Percentiles rank a stretch among this genome's conserved stretches.
Conservation (phyloP, 2,329 filamentous ascomycete species). For the Chrysosporium keratinophilum region DNA sequence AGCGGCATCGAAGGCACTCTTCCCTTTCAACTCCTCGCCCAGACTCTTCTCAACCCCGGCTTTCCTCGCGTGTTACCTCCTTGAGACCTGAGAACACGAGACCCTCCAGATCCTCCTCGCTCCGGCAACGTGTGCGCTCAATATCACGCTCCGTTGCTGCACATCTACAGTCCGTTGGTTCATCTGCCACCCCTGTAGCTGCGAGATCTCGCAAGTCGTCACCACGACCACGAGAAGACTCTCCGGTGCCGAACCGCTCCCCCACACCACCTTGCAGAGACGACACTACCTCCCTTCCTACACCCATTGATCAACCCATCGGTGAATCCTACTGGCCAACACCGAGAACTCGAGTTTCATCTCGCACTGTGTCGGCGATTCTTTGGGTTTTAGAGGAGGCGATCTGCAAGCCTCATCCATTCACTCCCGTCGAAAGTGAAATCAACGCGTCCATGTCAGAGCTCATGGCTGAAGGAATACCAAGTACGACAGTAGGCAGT, state of each 20-base stretch:
- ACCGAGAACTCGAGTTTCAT: constrained; percentile 56
- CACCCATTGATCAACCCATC: constrained; percentile 7
- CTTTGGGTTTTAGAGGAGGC: constrained; percentile 88
- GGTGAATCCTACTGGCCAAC: constrained; percentile 44
- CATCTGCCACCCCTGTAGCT: neutral
- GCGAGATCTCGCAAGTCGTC: neutral
- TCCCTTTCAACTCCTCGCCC: constrained; percentile 33
- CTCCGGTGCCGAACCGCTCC: neutral
- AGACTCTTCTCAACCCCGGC: constrained; percentile 14
- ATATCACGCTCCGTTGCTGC: neutral
- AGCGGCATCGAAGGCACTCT: constrained; percentile 32
- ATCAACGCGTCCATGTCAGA: constrained; percentile 91
- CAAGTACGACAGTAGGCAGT: constrained; percentile 38
- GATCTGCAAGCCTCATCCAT: constrained; percentile 66
- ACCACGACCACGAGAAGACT: neutral
- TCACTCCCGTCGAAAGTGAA: constrained; percentile 75
- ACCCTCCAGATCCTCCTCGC: neutral
- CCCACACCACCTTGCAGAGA: constrained; percentile 20
- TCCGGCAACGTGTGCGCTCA: neutral
- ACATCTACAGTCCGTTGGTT: neutral
- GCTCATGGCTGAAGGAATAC: constrained; percentile 49
- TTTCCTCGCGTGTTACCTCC: neutral
- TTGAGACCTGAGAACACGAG: neutral
- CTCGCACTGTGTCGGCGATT: constrained; percentile 77
- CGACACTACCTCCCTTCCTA: constrained; percentile 23